Base-by-base conservation (phyloP, 2,329 filamentous ascomycete genomes). In the Trichoderma afroharzianum region DNA sequence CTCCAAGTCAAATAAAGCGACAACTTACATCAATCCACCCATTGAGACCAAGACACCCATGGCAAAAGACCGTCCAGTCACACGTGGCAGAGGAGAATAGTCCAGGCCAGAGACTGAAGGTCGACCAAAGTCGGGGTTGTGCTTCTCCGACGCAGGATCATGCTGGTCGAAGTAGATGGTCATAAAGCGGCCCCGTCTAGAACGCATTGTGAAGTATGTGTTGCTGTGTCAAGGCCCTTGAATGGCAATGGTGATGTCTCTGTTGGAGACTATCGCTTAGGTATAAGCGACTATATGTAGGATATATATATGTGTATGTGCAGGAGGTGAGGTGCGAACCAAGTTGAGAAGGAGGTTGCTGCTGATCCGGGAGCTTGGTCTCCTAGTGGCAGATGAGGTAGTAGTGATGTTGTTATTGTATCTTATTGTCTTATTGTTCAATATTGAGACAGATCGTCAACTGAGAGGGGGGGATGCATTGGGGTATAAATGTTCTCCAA, bases 41-140 rank as follows among this genome's bases (percentile, higher is more conserved):
- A 85, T 83, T 5, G 83, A 85, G 7, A 85, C 80, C 55, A 85
- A 78, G 1, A 80, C 70, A 1, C 79, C 83, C 75, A 85, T 81
- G 3, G 78, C 73, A 1, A 83, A 72, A 1, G 82, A 82, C 3
- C 78, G 78, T 4, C 77, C 75, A 0, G 83, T 82, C 15, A 85
- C 59, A 1, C 82, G 81, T 69, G 79, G 81, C 32, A 85, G 74
- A 1, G 84, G 84, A 12, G 83, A 84, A 74, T 84, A 85, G 78
- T 85, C 83, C 2, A 85, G 79, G 9, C 79, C 78, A 4, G 79
- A 77, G 24, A 82, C 77, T 5, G 82, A 81, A 39, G 75, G 75
- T 32, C 81, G 80, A 64, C 74, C 76, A 73, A 78, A 72, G 24
- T 75, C 75, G 5, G 73, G 72, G 21, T 73, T 74, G 64, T 75